Evolutionary conservation across 1,139 yeast genomes (phyloP).

Genomic region (Suhomyces choctaworum): DNA sequence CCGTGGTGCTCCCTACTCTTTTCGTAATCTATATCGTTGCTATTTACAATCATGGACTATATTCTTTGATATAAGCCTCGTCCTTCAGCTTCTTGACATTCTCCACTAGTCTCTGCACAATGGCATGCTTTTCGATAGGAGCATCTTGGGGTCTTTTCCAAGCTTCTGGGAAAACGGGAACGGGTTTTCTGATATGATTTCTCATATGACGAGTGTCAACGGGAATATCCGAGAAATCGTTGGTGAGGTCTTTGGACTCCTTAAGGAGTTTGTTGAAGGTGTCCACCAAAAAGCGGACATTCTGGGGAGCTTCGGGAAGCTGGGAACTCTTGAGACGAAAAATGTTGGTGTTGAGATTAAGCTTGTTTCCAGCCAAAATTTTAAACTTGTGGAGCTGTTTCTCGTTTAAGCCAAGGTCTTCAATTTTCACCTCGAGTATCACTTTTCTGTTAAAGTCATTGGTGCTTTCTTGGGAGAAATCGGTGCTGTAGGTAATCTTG

Average conservation of each 20-base stretch:
- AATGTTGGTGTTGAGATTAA: conserved; percentile 57
- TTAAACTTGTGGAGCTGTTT: conserved; percentile 71
- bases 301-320: conserved; percentile 80
- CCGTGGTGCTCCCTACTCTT: too few relatives aligned
- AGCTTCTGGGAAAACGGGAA: conserved; percentile 62
- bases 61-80: conserved; percentile 27
- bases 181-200: conserved; percentile 42
- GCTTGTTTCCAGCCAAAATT: conserved; percentile 77
- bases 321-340: conserved; percentile 64
- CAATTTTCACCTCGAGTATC: conserved; percentile 53
- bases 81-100: conserved; percentile 36
- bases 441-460: conserved; percentile 76
- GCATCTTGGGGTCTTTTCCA: conserved; percentile 85
- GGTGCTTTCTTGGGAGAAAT: conserved; percentile 61
- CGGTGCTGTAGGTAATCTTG: conserved; percentile 68
- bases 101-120: conserved; percentile 38
- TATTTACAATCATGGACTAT: conserved; percentile 23
- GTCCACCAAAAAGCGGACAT: conserved; percentile 71
- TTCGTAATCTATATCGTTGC: neutral
- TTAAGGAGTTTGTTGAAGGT: conserved; percentile 58
- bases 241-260: conserved; percentile 66
- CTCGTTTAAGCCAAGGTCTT: conserved; percentile 53
- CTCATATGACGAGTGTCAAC: conserved; percentile 73
- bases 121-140: conserved; percentile 39
- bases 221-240: conserved; percentile 73